Evolutionary conservation across 306 rosid genomes (phyloP).

Genomic region (Cucurbita maxima): DNA sequence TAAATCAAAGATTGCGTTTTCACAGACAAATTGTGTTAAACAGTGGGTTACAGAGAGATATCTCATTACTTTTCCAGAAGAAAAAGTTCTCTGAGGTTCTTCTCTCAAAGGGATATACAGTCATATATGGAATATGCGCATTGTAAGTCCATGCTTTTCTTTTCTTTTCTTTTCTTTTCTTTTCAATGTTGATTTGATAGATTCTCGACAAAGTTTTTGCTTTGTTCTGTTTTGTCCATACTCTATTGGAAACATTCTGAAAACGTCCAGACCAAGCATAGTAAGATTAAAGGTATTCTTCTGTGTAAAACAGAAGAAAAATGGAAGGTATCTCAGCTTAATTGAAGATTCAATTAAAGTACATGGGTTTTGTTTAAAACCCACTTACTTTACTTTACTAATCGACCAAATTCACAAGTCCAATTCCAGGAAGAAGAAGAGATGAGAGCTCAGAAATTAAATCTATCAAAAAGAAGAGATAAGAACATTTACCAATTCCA

Average conservation of each 20-base stretch:
- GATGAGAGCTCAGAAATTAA: background rate
- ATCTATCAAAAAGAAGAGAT: background rate
- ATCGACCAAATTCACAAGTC: background rate
- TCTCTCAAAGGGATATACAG: conserved; percentile 11
- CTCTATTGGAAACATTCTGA: conserved; percentile 32
- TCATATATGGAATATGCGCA: conserved; percentile 1
- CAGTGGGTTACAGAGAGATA: background rate
- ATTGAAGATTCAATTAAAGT: background rate
- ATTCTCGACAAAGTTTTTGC: conserved; percentile 15
- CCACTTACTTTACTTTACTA: background rate
- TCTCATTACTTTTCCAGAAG: conserved; percentile 8
- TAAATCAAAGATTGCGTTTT: background rate
- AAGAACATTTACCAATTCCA: background rate
- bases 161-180: background rate
- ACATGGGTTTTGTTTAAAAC: background rate
- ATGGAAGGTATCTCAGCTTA: background rate
- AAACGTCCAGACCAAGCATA: conserved; percentile 1
- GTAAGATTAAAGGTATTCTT: background rate
- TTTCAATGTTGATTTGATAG: background rate
- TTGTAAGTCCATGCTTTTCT: background rate
- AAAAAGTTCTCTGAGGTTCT: conserved; percentile 11
- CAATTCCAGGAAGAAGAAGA: too few relatives aligned
- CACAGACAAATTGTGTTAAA: background rate
- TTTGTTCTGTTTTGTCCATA: conserved; percentile 44
- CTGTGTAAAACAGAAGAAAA: background rate